Evolutionary conservation across 805 yeast genomes (phyloP).

Genomic region (Jamesozyma lodderae): DNA sequence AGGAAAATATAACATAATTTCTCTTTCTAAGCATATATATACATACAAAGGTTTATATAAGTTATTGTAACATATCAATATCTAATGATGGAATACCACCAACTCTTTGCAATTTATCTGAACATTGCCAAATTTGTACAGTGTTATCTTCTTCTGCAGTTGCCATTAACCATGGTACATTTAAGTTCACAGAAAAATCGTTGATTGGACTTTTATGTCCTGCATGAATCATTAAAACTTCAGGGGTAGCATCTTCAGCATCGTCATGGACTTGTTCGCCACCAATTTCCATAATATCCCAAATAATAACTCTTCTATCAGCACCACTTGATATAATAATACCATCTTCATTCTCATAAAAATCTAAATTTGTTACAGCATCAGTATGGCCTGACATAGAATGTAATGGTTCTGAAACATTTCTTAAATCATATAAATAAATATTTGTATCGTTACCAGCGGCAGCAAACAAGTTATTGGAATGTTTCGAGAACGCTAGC

Average conservation of each 20-base stretch:
- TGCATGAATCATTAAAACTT: constrained; percentile 83
- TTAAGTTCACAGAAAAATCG: constrained; percentile 61
- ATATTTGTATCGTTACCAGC: constrained; percentile 65
- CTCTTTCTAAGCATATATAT: neutral
- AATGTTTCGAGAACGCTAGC: constrained; percentile 54
- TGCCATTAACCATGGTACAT: constrained; percentile 66
- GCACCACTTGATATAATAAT: constrained; percentile 67
- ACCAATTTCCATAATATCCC: constrained; percentile 77
- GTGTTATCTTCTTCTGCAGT: constrained; percentile 41
- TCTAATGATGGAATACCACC: constrained; percentile 17
- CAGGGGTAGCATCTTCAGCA: constrained; percentile 86
- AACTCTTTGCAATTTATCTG: constrained; percentile 29
- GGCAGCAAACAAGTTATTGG: constrained; percentile 51
- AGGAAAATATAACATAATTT: neutral
- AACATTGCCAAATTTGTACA: constrained; percentile 38
- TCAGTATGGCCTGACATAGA: constrained; percentile 76
- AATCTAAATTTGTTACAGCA: constrained; percentile 61
- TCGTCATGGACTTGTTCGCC: constrained; percentile 81
- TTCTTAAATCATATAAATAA: constrained; percentile 55
- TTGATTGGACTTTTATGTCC: constrained; percentile 76
- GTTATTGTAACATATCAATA: constrained; percentile 7
- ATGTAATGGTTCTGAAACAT: constrained; percentile 43
- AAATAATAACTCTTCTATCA: constrained; percentile 67
- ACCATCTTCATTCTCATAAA: constrained; percentile 72
- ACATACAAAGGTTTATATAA: neutral